A percentile compares a stretch with the other conserved stretches of the same genome.
Evolutionary conservation across 2,329 filamentous ascomycete species (phyloP).

Genomic region (Alternaria conjuncta): DNA sequence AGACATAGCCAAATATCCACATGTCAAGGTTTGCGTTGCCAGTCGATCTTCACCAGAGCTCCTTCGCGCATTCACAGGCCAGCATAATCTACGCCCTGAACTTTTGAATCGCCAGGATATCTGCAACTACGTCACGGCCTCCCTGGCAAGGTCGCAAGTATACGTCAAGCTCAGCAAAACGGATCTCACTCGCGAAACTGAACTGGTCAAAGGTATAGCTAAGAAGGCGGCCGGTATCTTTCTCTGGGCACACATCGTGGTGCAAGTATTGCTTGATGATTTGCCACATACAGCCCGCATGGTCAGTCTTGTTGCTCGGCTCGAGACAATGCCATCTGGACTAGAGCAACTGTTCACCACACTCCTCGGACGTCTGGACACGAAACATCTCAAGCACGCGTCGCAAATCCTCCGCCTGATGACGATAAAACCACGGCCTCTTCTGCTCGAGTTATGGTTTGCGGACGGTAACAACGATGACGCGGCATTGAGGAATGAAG

Average conservation of each 20-base stretch:
- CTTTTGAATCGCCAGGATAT: background rate
- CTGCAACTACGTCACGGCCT: background rate
- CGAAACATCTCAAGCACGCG: conserved; percentile 11
- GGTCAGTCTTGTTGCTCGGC: background rate
- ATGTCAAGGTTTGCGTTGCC: background rate
- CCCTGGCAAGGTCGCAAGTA: background rate
- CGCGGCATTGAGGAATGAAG: background rate
- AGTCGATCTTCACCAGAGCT: background rate
- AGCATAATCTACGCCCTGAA: background rate
- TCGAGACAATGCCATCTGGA: background rate
- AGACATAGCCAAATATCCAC: background rate
- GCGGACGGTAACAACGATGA: background rate
- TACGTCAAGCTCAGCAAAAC: background rate
- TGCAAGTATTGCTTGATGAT: background rate
- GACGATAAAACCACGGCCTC: background rate
- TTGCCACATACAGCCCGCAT: background rate
- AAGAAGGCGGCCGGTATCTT: background rate
- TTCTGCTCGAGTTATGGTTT: conserved; percentile 5
- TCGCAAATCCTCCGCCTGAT: conserved; percentile 16
- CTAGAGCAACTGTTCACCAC: background rate
- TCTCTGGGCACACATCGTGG: background rate
- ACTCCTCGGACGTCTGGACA: conserved; percentile 3
- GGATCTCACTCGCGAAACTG: background rate
- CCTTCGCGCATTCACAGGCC: background rate
- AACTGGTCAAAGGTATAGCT: background rate